Evolutionary conservation across 768 basidiomycete genomes (phyloP), one percentile per base, ranked within the genome.

Genomic region (Termitomyces sp.): DNA sequence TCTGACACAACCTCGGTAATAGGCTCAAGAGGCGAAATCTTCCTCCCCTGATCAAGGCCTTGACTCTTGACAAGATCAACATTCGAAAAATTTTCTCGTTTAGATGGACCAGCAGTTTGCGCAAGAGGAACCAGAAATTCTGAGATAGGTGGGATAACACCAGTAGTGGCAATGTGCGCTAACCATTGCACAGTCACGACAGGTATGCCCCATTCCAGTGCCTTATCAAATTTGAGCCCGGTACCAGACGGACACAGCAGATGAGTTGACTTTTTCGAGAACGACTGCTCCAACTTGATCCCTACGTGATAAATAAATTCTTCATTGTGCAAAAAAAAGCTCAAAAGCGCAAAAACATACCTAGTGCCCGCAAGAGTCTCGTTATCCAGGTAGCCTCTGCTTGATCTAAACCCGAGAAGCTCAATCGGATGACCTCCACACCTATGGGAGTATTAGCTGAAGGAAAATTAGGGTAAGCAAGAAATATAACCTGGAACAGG

Each of bases 221-320:
- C 92, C 68, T 87, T 92, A 16, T 86, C 81, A 51, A 82, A 91
- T 67, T 97, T 96, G 24, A 77, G 75, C 16, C 94, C 92, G 0
- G 68, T 72, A 0, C 79, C 82, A 6, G 83, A 77, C 0, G 89
- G 88, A 66, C 92, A 94, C 8, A 97, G 73, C 1, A 97, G 77
- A 62, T 96, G 90, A 0, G 94, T 94, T 2, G 86, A 82, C 12
- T 77, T 79, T 18, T 83, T 78, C 15, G 83, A 87, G 68, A 88
- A 88, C n/a, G 72, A 75, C 0, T 79, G 73, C 3, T 83, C 77
- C 1, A 84, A 73, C 4, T 66, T 77, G 37, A 86, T 78, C 12
- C 86, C 86, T 88, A 50, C 18, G 53, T 46, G 50, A 36, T 36
- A 41, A 29, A 47, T 22, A 36, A 20, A 57, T 41, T 33, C 28